Percentiles rank a stretch among this genome's conserved stretches.
phyloP scores from a whole-genome alignment of 2,329 filamentous ascomycete species.

The Fusarium clavum region DNA sequence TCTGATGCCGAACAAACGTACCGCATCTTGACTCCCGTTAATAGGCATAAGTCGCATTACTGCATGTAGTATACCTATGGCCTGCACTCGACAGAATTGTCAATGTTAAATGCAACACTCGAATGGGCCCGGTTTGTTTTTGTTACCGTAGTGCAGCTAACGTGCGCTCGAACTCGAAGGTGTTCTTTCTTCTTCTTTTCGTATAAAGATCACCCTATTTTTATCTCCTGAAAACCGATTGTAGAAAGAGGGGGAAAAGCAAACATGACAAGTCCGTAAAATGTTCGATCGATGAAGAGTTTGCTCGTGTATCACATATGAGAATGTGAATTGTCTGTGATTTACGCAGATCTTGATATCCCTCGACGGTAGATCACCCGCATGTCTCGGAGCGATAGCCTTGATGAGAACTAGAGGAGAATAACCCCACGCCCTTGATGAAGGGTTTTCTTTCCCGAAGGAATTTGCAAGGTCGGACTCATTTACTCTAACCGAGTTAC shows the following conservation, averaged over 20 bases:
- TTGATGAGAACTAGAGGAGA: constrained; percentile 2
- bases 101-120: constrained; percentile 5
- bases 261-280: neutral
- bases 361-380: constrained; percentile 24
- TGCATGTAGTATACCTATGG: neutral
- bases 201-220: neutral
- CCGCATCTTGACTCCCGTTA: neutral
- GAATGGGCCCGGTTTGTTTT: neutral
- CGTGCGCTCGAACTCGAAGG: neutral
- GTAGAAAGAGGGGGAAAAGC: neutral
- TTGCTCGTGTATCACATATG: constrained; percentile 1
- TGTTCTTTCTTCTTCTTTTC: neutral
- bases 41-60: neutral
- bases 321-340: constrained; percentile 36
- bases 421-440: neutral
- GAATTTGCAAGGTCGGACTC: neutral
- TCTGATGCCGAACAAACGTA: neutral
- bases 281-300: constrained; percentile 2
- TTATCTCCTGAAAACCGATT: neutral
- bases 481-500: neutral
- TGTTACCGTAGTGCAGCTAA: neutral
- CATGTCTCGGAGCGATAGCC: constrained; percentile 25
- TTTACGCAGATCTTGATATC: constrained; percentile 23
- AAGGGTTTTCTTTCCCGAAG: constrained; percentile 7
- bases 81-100: neutral